Conservation (phyloP, 1,284 basidiomycete genomes). For the Tilletia indica region DNA sequence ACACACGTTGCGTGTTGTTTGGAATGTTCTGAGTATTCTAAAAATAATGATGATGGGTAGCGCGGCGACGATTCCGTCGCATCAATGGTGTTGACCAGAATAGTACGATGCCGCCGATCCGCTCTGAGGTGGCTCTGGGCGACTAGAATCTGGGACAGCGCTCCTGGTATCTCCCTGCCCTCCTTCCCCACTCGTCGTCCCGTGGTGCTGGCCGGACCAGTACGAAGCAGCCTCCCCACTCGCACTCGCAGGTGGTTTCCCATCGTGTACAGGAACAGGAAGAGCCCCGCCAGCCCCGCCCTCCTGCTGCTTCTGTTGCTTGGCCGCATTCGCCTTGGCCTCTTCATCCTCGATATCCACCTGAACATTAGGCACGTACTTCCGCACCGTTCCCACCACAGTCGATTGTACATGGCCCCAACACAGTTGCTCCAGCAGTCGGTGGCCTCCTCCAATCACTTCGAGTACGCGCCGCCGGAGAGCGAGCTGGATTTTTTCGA, state of each 20-base stretch:
- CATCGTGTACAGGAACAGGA: slow-evolving; percentile 15
- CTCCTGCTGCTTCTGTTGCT: neutral
- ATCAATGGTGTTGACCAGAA: neutral
- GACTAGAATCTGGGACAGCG: too few relatives aligned
- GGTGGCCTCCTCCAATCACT: slow-evolving; percentile 19
- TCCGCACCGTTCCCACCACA: slow-evolving; percentile 14
- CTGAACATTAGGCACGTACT: neutral
- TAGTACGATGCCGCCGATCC: neutral
- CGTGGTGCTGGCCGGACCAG: slow-evolving; percentile 6
- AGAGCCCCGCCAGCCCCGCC: neutral
- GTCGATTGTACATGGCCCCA: slow-evolving; percentile 20
- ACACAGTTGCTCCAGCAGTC: slow-evolving; percentile 14
- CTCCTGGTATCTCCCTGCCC: too few relatives aligned
- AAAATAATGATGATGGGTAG: too few relatives aligned
- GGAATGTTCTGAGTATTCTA: too few relatives aligned
- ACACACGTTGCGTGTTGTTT: too few relatives aligned
- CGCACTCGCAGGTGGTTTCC: neutral
- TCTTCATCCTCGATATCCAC: slow-evolving; percentile 18
- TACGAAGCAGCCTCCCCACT: slow-evolving; percentile 11
- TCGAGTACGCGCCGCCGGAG: slow-evolving; percentile 18
- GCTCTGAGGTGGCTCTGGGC: neutral
- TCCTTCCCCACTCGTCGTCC: neutral
- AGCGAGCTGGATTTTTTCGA: slow-evolving; percentile 16
- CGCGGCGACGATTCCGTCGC: too few relatives aligned
- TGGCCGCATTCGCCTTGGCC: slow-evolving; percentile 3